Conservation (phyloP, 192 early-diverging fungal species). For the Funneliformis geosporum region DNA sequence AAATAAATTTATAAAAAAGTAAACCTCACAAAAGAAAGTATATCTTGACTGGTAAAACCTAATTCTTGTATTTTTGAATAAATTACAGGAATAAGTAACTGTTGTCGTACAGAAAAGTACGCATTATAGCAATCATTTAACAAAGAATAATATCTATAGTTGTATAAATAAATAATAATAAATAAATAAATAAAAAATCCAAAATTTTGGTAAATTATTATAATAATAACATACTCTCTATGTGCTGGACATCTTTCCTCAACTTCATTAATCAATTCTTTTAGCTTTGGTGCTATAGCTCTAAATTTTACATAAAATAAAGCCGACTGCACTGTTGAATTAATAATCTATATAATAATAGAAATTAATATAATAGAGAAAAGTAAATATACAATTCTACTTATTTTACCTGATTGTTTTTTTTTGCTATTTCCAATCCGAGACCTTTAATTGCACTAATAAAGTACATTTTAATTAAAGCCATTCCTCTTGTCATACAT, state of each 20-base stretch:
- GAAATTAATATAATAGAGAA: not conserved
- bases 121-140: conserved; percentile 73
- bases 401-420: conserved; percentile 39
- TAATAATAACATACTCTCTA: conserved; percentile 64
- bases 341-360: conserved; percentile 27
- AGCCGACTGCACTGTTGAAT: conserved; percentile 40
- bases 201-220: conserved; percentile 19
- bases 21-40: conserved; percentile 59
- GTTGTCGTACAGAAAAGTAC: conserved; percentile 75
- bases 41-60: conserved; percentile 49
- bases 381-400: not conserved
- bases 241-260: conserved; percentile 69
- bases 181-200: not conserved
- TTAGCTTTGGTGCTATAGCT: conserved; percentile 61
- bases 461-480: conserved; percentile 90
- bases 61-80: conserved; percentile 62
- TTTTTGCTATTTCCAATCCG: conserved; percentile 63
- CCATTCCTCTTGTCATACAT: conserved; percentile 91
- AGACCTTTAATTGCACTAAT: conserved; percentile 70
- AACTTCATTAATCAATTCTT: conserved; percentile 70
- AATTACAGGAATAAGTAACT: conserved; percentile 68
- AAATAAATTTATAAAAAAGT: not conserved
- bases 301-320: conserved; percentile 83
- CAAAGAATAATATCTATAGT: conserved; percentile 62
- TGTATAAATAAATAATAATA: conserved; percentile 5